Base-by-base conservation (phyloP, 257 asterid genomes). In the Nemophila menziesii region DNA sequence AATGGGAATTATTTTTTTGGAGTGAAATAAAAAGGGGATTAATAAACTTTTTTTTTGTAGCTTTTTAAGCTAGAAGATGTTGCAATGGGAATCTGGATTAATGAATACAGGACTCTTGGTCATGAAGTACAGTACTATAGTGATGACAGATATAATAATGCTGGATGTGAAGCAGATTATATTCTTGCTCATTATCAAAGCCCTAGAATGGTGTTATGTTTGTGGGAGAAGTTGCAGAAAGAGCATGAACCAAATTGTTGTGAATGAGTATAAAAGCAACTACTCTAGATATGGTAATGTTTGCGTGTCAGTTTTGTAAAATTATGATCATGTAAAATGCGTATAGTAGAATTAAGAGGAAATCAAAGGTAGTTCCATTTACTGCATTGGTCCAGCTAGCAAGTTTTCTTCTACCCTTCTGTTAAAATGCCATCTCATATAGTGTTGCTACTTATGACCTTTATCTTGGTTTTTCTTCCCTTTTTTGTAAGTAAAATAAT, bases 21-120 rank as follows among this genome's bases (percentile, higher is more conserved):
- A n/a, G n/a, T n/a, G n/a, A 5, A 40, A 17, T 40, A 11, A 5
- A 16, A 18, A n/a, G n/a, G n/a, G n/a, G n/a, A n/a, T n/a, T 7
- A 4, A 12, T 18, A 21, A 15, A 7, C 22, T 12, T 21, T 19
- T 26, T 29, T 21, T 33, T 23, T 15, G 36, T 68, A 86, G 97
- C 82, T 89, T 36, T 80, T 89, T 37, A 89, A 84, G 55, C 75
- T 89, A 5, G 98, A 89, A 70, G 98, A 89, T 56, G 98, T 89
- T 46, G 94, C 93, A n/a, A 75, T 89, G 58, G 95, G 98, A 5
- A 75, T 89, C 61, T 89, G 98, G 98, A 59, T 84, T 12, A 70
- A 80, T 64, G 72, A 69, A 51, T 89, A 65, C 61, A 62, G 65
- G 62, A 69, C 60, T 49, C 58, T 55, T 4, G 78, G 73, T 12